Percentiles rank a stretch among this genome's conserved stretches.
Conservation (phyloP, 331 rosid genomes). For the Malus hybrid region DNA sequence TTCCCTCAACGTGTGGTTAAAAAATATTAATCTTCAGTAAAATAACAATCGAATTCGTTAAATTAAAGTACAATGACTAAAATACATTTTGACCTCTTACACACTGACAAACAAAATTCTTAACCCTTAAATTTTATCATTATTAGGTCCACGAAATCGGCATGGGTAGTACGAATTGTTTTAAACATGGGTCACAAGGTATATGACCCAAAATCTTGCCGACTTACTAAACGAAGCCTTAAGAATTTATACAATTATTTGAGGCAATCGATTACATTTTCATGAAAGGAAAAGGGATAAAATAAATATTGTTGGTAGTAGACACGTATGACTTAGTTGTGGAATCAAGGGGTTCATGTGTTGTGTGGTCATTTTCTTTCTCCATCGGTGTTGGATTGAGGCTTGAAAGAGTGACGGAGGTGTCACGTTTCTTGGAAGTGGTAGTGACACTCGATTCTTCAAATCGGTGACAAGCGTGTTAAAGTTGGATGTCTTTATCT, state of each 20-base stretch:
- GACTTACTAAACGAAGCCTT: background rate
- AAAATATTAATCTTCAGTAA: too few species aligned
- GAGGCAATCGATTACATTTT: background rate
- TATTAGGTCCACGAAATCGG: background rate
- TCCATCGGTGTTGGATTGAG: background rate
- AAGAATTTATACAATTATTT: background rate
- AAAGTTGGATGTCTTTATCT: background rate
- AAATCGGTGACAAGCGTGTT: background rate
- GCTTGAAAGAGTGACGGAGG: background rate
- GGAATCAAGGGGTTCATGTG: background rate
- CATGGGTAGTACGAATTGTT: background rate
- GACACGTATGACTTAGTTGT: background rate
- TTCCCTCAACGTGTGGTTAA: too few species aligned
- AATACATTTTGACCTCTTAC: too few species aligned
- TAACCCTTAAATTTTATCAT: background rate
- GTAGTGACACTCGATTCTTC: too few species aligned
- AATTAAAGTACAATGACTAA: too few species aligned
- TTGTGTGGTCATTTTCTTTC: background rate
- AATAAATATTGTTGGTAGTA: background rate
- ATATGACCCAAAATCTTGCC: background rate
- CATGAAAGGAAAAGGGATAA: background rate
- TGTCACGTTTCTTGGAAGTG: background rate
- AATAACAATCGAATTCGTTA: too few species aligned
- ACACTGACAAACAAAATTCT: too few species aligned
- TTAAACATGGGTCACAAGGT: background rate